Conservation (phyloP, 2,329 filamentous ascomycete genomes). For the Pyrenophora teres region DNA sequence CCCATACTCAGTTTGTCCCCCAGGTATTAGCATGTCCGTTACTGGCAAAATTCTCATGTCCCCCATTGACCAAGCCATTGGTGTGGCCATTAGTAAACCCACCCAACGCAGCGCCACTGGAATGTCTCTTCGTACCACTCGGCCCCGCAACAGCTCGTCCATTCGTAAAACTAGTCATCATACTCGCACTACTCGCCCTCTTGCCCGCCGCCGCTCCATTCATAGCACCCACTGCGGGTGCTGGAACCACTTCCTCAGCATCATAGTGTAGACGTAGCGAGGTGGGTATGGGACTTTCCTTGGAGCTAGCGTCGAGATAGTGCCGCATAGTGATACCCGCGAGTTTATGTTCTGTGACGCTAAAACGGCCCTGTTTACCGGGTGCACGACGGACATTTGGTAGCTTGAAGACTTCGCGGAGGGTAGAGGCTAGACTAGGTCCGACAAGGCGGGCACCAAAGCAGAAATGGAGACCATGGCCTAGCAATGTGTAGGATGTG, state of each 20-base stretch:
- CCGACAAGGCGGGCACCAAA: constrained; percentile 40
- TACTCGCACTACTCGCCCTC: no score
- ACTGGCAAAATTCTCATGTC: constrained; percentile 4
- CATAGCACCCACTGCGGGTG: background rate
- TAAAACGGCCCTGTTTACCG: constrained; percentile 46
- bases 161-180: background rate
- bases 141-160: background rate
- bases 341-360: constrained; percentile 52
- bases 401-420: constrained; percentile 43
- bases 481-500: constrained; percentile 40
- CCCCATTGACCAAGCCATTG: constrained; percentile 3
- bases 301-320: constrained; percentile 56
- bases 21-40: constrained; percentile 21
- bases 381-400: constrained; percentile 40
- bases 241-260: constrained; percentile 19
- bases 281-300: constrained; percentile 50
- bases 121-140: background rate
- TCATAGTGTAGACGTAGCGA: constrained; percentile 34
- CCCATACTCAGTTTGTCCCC: constrained; percentile 14
- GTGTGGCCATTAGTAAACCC: constrained; percentile 1
- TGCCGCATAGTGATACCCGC: constrained; percentile 55
- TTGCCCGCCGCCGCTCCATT: no score
- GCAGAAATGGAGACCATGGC: constrained; percentile 42
- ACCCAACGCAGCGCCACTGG: no score
- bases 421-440: constrained; percentile 34